These are phyloP conservation scores for Nelumbo lutea DNA, from an alignment of 164 flowering plant species.

Conservation along the genomic window DNA sequence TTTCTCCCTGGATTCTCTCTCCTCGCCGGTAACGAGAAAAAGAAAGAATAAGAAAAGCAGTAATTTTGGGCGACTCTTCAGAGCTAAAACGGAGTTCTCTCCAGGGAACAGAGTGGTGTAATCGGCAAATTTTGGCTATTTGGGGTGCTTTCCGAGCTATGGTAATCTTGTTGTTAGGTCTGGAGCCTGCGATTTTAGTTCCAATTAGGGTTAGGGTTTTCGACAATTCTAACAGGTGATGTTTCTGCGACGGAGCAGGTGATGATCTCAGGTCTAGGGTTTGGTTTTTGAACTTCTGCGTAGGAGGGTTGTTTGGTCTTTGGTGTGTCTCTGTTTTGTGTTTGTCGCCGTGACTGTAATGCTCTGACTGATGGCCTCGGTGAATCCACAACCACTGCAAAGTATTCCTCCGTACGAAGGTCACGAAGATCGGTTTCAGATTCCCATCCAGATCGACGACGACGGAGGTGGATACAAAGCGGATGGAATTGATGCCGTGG, in stretches of 20 bases:
- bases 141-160: slow-evolving; percentile 2
- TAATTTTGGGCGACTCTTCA: not conserved
- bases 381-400: slow-evolving; percentile 18
- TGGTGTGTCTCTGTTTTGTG: not conserved
- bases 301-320: not conserved
- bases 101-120: slow-evolving; percentile 1
- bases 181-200: not conserved
- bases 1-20: slow-evolving; percentile 9
- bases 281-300: not conserved
- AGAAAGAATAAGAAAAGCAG: not conserved
- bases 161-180: not conserved
- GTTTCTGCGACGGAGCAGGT: not conserved
- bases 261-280: slow-evolving; percentile 1
- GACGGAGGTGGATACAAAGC: slow-evolving; percentile 13
- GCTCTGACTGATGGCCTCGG: slow-evolving; percentile 8
- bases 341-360: slow-evolving; percentile 4
- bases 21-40: too few relatives aligned
- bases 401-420: slow-evolving; percentile 14
- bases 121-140: slow-evolving; percentile 2
- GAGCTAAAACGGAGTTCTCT: slow-evolving; percentile 1
- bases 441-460: slow-evolving; percentile 17
- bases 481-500: slow-evolving; percentile 10
- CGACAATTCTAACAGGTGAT: not conserved
- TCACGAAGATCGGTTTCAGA: slow-evolving; percentile 6
- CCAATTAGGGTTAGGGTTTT: slow-evolving; percentile 15